Conservation (phyloP, 805 yeast species). For the Yamadazyma kitorensis region DNA sequence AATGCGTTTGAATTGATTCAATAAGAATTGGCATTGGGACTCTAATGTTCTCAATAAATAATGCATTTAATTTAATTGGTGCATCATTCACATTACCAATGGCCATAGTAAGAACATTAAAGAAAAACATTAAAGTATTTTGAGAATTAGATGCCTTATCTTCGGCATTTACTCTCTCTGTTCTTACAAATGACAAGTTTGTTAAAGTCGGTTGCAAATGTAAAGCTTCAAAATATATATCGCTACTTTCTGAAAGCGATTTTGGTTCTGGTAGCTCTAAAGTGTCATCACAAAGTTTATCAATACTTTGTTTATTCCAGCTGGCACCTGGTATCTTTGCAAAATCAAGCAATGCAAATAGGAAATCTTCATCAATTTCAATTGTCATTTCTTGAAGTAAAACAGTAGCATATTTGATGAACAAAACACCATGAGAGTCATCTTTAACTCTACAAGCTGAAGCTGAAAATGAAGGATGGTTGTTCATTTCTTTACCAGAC, state of each 20-base stretch:
- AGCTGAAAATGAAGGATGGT: constrained; percentile 88
- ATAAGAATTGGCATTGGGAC: constrained; percentile 75
- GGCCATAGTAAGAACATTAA: constrained; percentile 92
- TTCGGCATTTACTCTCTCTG: constrained; percentile 70
- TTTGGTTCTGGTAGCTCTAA: constrained; percentile 72
- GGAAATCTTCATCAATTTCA: constrained; percentile 91
- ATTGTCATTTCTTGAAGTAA: constrained; percentile 87
- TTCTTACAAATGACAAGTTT: constrained; percentile 86
- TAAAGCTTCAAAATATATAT: constrained; percentile 86
- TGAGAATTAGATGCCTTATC: constrained; percentile 53
- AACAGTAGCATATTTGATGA: constrained; percentile 87
- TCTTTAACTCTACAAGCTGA: constrained; percentile 83
- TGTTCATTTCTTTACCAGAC: constrained; percentile 75
- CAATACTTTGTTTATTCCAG: constrained; percentile 52
- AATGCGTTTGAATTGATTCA: constrained; percentile 76
- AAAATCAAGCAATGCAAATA: constrained; percentile 78
- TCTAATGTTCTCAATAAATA: constrained; percentile 83
- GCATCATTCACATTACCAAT: constrained; percentile 97
- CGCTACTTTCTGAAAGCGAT: constrained; percentile 53
- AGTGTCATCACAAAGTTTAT: constrained; percentile 58
- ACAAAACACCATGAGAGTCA: constrained; percentile 84
- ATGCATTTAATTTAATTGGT: constrained; percentile 83
- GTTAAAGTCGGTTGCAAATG: constrained; percentile 90
- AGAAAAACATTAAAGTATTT: constrained; percentile 68
- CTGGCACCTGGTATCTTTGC: constrained; percentile 77